Conservation (phyloP, 257 asterid genomes). For the Jasminum sambac region DNA sequence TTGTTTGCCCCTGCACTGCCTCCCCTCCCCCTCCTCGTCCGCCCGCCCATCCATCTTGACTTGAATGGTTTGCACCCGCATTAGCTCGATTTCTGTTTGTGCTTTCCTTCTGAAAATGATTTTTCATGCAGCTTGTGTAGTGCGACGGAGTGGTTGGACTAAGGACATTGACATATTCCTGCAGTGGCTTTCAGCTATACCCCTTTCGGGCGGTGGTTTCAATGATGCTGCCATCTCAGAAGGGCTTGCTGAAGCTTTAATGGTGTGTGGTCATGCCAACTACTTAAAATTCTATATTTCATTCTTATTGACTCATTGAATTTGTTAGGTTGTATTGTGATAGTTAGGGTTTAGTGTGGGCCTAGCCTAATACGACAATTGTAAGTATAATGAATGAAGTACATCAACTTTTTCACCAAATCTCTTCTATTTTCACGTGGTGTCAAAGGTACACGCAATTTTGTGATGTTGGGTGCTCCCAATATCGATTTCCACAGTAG, state of each 20-base stretch:
- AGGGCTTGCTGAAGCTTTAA: conserved; percentile 92
- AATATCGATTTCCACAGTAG: too few species aligned
- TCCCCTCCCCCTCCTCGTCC: background rate
- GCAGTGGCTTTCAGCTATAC: conserved; percentile 88
- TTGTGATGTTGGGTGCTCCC: too few species aligned
- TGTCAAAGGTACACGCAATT: too few species aligned
- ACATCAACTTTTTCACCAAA: too few species aligned
- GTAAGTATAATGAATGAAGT: too few species aligned
- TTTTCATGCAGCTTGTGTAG: conserved; percentile 59
- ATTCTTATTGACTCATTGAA: background rate
- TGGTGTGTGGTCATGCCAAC: conserved; percentile 44
- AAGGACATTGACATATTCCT: conserved; percentile 71
- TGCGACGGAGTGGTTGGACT: conserved; percentile 94
- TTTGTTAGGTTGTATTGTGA: too few species aligned
- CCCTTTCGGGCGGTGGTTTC: conserved; percentile 90
- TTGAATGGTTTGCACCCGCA: conserved; percentile 14
- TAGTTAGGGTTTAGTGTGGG: too few species aligned
- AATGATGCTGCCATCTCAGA: conserved; percentile 89
- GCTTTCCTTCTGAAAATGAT: conserved; percentile 16
- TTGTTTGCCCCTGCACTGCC: background rate
- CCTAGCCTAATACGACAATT: too few species aligned
- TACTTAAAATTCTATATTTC: background rate
- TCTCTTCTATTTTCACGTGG: too few species aligned
- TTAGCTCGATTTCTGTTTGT: conserved; percentile 5
- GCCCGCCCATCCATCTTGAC: too few species aligned